Conservation (phyloP, 352 stramenopile species). For the Aphanomyces cochlioides region DNA sequence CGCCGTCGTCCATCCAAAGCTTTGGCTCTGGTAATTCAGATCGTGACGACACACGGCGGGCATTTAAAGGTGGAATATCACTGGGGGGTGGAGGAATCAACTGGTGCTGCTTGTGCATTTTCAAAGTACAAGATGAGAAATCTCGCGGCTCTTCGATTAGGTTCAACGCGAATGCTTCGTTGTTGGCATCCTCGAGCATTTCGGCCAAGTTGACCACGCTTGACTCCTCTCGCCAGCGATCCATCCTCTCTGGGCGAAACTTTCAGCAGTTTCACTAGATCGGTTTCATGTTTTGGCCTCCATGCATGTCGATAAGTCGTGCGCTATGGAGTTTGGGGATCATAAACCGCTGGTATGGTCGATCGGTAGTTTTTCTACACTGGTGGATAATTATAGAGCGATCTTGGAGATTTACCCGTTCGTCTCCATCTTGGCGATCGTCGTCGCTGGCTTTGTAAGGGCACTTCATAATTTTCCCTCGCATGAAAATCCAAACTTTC, state of each 20-base stretch:
- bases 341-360: too few species aligned
- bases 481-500: too few species aligned
- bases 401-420: too few species aligned
- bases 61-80: conserved; percentile 8
- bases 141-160: conserved; percentile 4
- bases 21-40: not conserved
- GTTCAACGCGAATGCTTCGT: conserved; percentile 23
- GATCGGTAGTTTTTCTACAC: too few species aligned
- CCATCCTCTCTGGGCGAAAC: not conserved
- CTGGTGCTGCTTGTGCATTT: not conserved
- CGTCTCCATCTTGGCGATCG: too few species aligned
- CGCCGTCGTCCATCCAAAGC: not conserved
- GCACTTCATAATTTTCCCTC: too few species aligned
- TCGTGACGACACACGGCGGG: not conserved
- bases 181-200: conserved; percentile 3
- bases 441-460: too few species aligned
- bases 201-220: not conserved
- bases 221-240: not conserved
- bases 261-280: too few species aligned
- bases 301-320: too few species aligned
- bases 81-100: not conserved
- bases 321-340: too few species aligned
- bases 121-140: not conserved
- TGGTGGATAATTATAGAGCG: too few species aligned
- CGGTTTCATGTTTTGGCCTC: too few species aligned